phyloP scores from a whole-genome alignment of 345 rosid species.

The Salix brachista region DNA sequence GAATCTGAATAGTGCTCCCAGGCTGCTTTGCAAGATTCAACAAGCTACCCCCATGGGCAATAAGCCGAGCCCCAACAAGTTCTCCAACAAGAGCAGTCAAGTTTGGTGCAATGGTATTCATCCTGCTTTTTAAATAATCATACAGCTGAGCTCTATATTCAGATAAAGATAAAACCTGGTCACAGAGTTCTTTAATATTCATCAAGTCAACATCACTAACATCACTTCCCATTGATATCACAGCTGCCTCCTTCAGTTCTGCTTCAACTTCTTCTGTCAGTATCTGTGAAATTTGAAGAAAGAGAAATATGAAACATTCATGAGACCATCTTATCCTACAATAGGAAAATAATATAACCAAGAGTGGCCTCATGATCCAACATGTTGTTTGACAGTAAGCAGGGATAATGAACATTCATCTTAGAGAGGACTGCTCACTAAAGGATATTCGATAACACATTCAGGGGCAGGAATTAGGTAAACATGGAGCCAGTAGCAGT shows the following conservation, averaged over 20 bases:
- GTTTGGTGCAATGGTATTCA: slow-evolving; percentile 91
- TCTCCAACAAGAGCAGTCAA: slow-evolving; percentile 94
- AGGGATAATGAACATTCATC: neutral
- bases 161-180: slow-evolving; percentile 75
- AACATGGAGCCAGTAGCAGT: neutral
- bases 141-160: slow-evolving; percentile 89
- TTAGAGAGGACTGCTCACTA: neutral
- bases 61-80: slow-evolving; percentile 93
- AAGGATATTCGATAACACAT: neutral
- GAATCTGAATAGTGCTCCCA: slow-evolving; percentile 88
- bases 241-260: slow-evolving; percentile 75
- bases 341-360: neutral
- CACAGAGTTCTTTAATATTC: slow-evolving; percentile 75
- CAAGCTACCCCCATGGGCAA: slow-evolving; percentile 93
- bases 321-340: neutral
- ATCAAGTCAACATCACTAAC: slow-evolving; percentile 71
- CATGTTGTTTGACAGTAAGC: neutral
- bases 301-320: neutral
- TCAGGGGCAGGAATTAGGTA: neutral
- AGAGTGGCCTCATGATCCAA: neutral
- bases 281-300: slow-evolving; percentile 33
- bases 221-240: slow-evolving; percentile 94
- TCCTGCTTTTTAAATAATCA: slow-evolving; percentile 82
- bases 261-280: slow-evolving; percentile 68
- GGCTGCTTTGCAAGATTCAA: slow-evolving; percentile 91